These are phyloP conservation scores for Monosporascus cannonballus DNA, from an alignment of 2,329 filamentous ascomycete genomes.

Conservation along the genomic window DNA sequence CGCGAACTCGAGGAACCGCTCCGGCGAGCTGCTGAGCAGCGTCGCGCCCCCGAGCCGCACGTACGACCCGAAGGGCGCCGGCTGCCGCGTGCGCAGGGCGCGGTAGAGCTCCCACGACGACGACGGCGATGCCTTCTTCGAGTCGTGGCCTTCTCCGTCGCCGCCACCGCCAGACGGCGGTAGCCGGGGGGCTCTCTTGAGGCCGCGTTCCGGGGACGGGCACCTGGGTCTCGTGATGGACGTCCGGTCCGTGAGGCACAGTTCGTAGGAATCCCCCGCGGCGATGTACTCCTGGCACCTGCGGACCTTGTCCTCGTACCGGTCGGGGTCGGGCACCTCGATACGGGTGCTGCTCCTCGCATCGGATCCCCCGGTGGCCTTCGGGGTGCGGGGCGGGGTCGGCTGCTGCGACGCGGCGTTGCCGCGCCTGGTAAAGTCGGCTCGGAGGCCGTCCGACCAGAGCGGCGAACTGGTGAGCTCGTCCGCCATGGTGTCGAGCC, in stretches of 20 bases:
- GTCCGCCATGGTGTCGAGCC: conserved; percentile 37
- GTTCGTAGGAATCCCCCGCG: conserved; percentile 77
- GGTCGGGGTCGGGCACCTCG: conserved; percentile 33
- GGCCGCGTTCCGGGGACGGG: conserved; percentile 4
- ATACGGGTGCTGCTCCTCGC: conserved; percentile 21
- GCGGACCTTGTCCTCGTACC: conserved; percentile 62
- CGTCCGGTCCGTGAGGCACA: conserved; percentile 76
- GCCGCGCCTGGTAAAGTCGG: conserved; percentile 11
- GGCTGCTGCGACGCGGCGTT: conserved; percentile 11
- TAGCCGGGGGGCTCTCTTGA: no score
- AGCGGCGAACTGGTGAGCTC: conserved; percentile 26
- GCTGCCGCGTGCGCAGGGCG: conserved; percentile 63
- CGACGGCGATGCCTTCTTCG: conserved; percentile 12
- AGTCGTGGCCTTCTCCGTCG: background rate
- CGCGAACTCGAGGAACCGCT: conserved; percentile 69
- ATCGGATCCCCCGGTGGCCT: conserved; percentile 4
- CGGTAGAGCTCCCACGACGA: conserved; percentile 70
- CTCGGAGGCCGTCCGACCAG: conserved; percentile 25
- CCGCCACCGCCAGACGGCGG: no score
- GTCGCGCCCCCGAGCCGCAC: conserved; percentile 64
- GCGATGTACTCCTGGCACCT: conserved; percentile 66
- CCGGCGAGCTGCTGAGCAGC: conserved; percentile 77
- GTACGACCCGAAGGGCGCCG: conserved; percentile 81
- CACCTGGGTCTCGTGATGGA: conserved; percentile 38
- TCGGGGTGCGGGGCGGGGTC: conserved; percentile 25